Base-by-base conservation (phyloP, 1,284 basidiomycete genomes). In the Ganoderma meredithae region DNA sequence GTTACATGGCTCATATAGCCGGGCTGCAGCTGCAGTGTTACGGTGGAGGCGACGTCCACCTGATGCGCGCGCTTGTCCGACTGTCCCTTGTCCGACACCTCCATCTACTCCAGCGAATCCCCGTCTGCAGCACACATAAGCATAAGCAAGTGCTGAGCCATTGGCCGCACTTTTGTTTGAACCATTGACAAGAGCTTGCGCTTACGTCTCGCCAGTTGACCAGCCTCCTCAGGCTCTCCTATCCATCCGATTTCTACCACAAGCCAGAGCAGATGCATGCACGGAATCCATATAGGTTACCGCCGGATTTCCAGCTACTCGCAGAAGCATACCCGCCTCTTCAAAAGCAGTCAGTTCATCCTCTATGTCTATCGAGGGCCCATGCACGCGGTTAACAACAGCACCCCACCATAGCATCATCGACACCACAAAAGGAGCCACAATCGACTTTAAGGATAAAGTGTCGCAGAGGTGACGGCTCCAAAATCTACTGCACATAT, bases 381-480 rank as follows among this genome's bases (percentile, higher is more conserved):
- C 25, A 41, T 27, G 13, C 36, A 61, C 6, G 41, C 6, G 39
- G 17, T 59, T 10, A n/a, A 25, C 58, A 9, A 22, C 6, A 27
- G 10, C 6, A 33, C 63, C 12, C 22, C 10, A 10, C 12, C 5
- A 5, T 31, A 85, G 83, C 69, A 67, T 83, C 40, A 75, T 81
- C 12, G 59, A 71, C 55, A 81, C 79, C 0, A 65, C 78, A 6
- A 74, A 73, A 39, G 84, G 83, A 7, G 73, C 75, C 10, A 84
- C 84, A 0, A 89, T 97, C 63, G 86, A 97, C 76, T 97, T 95
- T 76, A 86, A 90, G 71, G 83, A 93, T 76, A 83, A 86, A 12
- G 78, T 77, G 0, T 88, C 94, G 7, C 88, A 95, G 77, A 86
- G 92, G 93, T 93, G 62, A 5, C 13, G 62, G 7, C 13, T 27